Base-by-base conservation (phyloP, 2,329 filamentous ascomycete genomes). In the Trichothecium roseum region DNA sequence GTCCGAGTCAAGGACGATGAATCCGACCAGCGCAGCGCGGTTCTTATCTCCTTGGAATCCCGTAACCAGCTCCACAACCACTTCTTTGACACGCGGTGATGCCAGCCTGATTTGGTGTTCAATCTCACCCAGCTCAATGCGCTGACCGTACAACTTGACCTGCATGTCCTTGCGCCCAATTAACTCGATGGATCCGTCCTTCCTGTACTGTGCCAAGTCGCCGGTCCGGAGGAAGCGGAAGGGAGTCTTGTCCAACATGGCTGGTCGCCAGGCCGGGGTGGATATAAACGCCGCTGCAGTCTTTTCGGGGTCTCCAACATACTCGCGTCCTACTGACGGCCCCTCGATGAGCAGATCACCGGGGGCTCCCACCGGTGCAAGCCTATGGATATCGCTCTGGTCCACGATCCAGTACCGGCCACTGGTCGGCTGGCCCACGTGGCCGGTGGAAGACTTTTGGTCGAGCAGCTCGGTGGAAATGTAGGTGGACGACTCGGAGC, bases 101-200 rank as follows among this genome's bases (percentile, higher is more conserved):
- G 32, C 36, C 17, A 32, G 30, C 14, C 29, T 5, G 13, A 29
- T 16, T 9, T 32, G 30, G 14, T 33, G 8, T 22, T 54, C 52
- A 5, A 56, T 40, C 14, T 57, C 56, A 0, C 42, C 48, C 4
- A 72, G 57, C 51, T 72, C 78, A 30, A 75, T 59, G 20, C 72
- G 54, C 39, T 68, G 75, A 9, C 78, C 78, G 9, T 66, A 62
- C 68, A 76, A 49, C 49, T 76, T 77, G 35, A 75, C 60, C 46
- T 75, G 71, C 0, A 60, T 61, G 41, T 75, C 71, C 42, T 68
- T 70, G 17, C 72, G 57, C 32, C 69, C 69, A 32, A 68, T 45
- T 34, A 61, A 67, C 1, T 56, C 42, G 8, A 68, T 45, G 27
- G 46, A 44, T 2, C 34, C 35, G 16, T 38, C 28, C 1, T 48